These are phyloP conservation scores for Auxenochlorella pyrenoidosa DNA, from an alignment of 139 green algal species.

Conservation along the genomic window DNA sequence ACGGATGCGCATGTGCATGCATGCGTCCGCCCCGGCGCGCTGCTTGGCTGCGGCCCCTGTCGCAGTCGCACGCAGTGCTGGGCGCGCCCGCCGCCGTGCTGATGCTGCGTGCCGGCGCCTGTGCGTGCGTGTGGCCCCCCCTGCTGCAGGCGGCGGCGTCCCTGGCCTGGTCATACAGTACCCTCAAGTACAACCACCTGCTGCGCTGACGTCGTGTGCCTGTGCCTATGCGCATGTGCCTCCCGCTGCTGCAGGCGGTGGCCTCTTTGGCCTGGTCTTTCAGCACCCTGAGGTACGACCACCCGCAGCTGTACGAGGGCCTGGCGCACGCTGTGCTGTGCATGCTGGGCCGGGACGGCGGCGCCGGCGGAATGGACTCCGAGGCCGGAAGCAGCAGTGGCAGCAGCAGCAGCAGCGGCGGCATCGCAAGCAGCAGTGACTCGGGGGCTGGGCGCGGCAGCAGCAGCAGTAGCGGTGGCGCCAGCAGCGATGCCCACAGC, in stretches of 20 bases:
- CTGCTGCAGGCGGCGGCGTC: slow-evolving; percentile 26
- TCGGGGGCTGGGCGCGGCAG: neutral
- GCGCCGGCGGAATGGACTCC: neutral
- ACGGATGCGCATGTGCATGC: too few species aligned
- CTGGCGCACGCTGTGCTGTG: neutral
- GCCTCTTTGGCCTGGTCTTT: slow-evolving; percentile 38
- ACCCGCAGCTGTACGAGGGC: slow-evolving; percentile 5
- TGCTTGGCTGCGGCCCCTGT: too few species aligned
- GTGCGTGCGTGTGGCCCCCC: too few species aligned
- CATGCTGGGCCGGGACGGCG: neutral
- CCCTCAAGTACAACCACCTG: slow-evolving; percentile 26
- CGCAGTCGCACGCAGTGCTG: too few species aligned
- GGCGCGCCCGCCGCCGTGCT: neutral
- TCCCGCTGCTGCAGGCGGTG: slow-evolving; percentile 16
- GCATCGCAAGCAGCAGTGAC: neutral
- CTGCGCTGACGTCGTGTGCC: too few species aligned
- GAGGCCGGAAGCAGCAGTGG: neutral
- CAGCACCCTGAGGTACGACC: slow-evolving; percentile 35
- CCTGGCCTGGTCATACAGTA: slow-evolving; percentile 38
- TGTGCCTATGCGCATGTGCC: too few species aligned
- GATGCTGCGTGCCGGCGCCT: too few species aligned
- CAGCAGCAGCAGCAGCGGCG: neutral
- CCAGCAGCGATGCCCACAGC: neutral
- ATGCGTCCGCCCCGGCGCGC: too few species aligned
- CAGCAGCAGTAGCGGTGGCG: too few species aligned